Evolutionary conservation across 257 asterid genomes (phyloP), one percentile per base, ranked within the genome.

Genomic region (Plantago elongata): DNA sequence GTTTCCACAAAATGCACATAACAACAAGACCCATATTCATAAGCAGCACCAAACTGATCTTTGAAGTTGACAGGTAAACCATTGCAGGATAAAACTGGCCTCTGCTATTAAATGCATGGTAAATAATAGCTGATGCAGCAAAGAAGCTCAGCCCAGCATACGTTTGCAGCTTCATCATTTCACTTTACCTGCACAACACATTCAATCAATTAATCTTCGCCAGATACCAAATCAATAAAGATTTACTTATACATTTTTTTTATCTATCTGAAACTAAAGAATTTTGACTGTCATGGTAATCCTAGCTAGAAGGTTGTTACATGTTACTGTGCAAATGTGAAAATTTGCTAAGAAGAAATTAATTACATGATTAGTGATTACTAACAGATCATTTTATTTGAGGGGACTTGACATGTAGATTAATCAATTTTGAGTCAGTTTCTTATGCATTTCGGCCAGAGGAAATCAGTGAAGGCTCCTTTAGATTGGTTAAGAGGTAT

Each of bases 51-150:
- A 86, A 72, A 67, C 97, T 79, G 78, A 86, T 92, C 83, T 92
- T 92, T 44, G 99, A 89, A 57, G 96, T 89, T 0, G 99, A 92
- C 40, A 92, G 69, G 77, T 92, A 75, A 72, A 89, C 88, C 95
- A 83, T 84, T 73, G 97, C 89, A 0, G 98, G 99, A 80, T 92
- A 92, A 75, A 92, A 92, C 70, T 92, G 99, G 54, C 87, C 84
- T 81, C 97, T 86, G 49, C 89, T 80, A 64, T 70, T 73, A 62
- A 92, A 92, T 48, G 97, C 97, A 70, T 89, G 94, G 75, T 86
- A 86, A 22, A 84, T 67, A 48, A 86, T 90, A 63, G 95, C 82
- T 63, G 82, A 71, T 40, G 94, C 74, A 57, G 95, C 91, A 40
- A 86, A 46, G 34, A 88, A 50, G 69, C 98, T 92, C 43, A 86